Percentiles rank a stretch among this genome's conserved stretches.
Evolutionary conservation across 805 yeast species (phyloP).

Genomic region (Teunomyces lycoperdinae): DNA sequence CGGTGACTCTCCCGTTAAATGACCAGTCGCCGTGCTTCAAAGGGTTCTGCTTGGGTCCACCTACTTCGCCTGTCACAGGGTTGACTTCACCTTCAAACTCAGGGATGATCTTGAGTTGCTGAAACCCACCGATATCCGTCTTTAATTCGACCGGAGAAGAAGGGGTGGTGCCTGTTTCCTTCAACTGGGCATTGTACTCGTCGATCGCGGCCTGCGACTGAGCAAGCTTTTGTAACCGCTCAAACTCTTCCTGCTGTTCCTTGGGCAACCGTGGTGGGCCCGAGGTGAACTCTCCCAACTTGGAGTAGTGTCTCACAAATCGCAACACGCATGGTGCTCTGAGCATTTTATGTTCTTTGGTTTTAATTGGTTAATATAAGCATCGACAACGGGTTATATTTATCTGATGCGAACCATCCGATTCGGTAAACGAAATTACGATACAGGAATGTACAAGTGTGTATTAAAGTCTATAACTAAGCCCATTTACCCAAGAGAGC

Average conservation of each 20-base stretch:
- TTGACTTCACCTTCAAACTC: slow-evolving; percentile 94
- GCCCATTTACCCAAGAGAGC: slow-evolving; percentile 78
- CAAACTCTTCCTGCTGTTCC: slow-evolving; percentile 89
- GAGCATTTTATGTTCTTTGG: neutral
- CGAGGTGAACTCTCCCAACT: slow-evolving; percentile 20
- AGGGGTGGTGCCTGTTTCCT: slow-evolving; percentile 22
- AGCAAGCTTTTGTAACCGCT: slow-evolving; percentile 76
- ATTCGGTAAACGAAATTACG: neutral
- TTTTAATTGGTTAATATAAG: neutral
- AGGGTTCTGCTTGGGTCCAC: slow-evolving; percentile 98
- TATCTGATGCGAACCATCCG: too few species aligned
- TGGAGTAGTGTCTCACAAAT: neutral
- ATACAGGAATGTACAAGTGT: neutral
- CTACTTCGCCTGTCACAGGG: slow-evolving; percentile 91
- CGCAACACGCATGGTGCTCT: neutral
- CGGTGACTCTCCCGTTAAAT: slow-evolving; percentile 94
- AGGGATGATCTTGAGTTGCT: slow-evolving; percentile 73
- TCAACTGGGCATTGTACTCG: slow-evolving; percentile 56
- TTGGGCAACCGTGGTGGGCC: slow-evolving; percentile 73
- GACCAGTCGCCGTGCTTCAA: slow-evolving; percentile 80
- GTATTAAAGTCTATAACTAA: slow-evolving; percentile 16
- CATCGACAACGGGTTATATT: neutral
- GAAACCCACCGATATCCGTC: slow-evolving; percentile 58
- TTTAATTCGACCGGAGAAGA: slow-evolving; percentile 7
- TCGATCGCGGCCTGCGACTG: slow-evolving; percentile 75